Evolutionary conservation across 179 eudicot genomes (phyloP).

Genomic region (Vitellaria paradoxa): DNA sequence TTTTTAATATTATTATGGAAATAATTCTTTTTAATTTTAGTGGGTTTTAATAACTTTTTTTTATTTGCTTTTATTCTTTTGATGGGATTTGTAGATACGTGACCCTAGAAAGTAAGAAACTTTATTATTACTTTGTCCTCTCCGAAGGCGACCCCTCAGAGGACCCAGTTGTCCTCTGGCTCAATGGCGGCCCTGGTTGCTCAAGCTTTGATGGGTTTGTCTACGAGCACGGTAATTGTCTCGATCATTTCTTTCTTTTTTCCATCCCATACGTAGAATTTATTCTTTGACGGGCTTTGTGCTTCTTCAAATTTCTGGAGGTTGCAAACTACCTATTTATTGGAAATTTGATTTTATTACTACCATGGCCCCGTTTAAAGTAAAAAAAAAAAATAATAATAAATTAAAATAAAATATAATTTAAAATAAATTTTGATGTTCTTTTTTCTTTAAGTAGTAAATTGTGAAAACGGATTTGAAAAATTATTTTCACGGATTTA

Average conservation of each 20-base stretch:
- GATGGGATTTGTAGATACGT: conserved; percentile 90
- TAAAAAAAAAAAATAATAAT: too few species aligned
- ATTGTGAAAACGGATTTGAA: too few species aligned
- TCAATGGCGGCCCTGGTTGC: conserved; percentile 98
- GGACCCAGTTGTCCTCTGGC: conserved; percentile 98
- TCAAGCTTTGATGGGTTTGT: conserved; percentile 97
- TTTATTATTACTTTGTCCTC: conserved; percentile 80
- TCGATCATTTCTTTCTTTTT: background rate
- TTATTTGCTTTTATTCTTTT: too few species aligned
- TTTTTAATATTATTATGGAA: background rate
- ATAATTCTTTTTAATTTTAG: conserved; percentile 1
- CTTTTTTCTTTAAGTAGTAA: too few species aligned
- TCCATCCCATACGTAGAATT: background rate
- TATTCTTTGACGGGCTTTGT: too few species aligned
- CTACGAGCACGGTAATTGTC: conserved; percentile 83
- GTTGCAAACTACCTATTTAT: background rate
- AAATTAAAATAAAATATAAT: too few species aligned
- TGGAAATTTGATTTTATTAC: too few species aligned
- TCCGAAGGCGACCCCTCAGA: conserved; percentile 72
- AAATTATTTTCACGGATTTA: too few species aligned
- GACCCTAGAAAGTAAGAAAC: conserved; percentile 71
- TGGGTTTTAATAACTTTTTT: too few species aligned
- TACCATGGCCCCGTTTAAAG: too few species aligned
- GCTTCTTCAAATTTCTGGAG: background rate
- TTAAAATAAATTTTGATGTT: too few species aligned